Base-by-base conservation (phyloP, 306 rosid genomes). In the Medicago arabica region DNA sequence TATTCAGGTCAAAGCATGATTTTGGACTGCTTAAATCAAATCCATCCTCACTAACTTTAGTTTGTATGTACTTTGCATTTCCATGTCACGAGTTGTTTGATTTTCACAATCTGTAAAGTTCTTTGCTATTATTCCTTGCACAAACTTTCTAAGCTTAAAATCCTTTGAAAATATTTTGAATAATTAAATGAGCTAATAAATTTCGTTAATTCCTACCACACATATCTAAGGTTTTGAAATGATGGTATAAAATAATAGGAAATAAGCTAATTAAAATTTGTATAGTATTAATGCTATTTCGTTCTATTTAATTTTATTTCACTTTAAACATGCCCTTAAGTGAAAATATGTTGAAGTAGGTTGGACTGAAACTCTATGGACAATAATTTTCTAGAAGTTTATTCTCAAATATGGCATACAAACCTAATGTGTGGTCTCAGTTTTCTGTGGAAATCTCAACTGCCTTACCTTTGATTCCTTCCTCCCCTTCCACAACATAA, bases 81-180 rank as follows among this genome's bases (percentile, higher is more conserved):
- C 8, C 59, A 10, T 53, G 15, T 67, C 80, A 34, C 38, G 57
- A 49, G 19, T 74, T n/a, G 46, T 41, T 55, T 76, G 46, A 21
- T 54, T 54, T 40, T 7, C 54, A 25, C 36, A 23, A 43, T 43
- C 57, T 59, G 46, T 16, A n/a, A 59, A 43, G 58, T n/a, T 59
- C 25, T 60, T 74, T 6, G 13, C 25, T 17, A 49, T 49, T 53
- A 40, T 54, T 49, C 57, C 57, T 7, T n/a, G 11, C 7, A 9
- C 57, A 51, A 34, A 34, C 38, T 34, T 34, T 34, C 38, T 34
- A 34, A 7, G 31, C 31, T 28, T 28, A 28, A 28, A 28, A 28
- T 28, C 31, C 31, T 34, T 34, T 34, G 38, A 0, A 34, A 34
- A 34, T 34, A 34, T 34, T 34, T 34, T 34, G 38, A 34, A 34